Conservation (phyloP, 1,284 basidiomycete genomes). For the Fistulina hepatica region DNA sequence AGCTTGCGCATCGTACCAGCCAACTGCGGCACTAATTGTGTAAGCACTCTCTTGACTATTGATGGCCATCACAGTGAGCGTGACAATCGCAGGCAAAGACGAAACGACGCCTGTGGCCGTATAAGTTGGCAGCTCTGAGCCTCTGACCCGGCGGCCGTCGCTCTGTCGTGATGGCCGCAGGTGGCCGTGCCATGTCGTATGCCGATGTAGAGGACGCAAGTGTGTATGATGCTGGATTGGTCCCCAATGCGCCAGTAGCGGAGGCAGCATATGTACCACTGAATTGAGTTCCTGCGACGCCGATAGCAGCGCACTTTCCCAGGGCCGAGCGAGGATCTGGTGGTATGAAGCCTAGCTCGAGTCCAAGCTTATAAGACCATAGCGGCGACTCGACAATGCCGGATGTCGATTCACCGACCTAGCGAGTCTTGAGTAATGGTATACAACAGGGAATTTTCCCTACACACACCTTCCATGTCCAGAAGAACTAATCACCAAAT, state of each 20-base stretch:
- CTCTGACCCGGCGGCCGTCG: conserved; percentile 27
- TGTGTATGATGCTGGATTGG: conserved; percentile 45
- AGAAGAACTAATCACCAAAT: conserved; percentile 30
- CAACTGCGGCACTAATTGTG: conserved; percentile 36
- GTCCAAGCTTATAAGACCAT: conserved; percentile 78
- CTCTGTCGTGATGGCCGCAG: conserved; percentile 34
- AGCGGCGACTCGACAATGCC: conserved; percentile 55
- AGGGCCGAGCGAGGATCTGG: conserved; percentile 57
- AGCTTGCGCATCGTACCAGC: conserved; percentile 49
- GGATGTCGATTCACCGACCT: conserved; percentile 47
- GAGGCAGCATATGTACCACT: conserved; percentile 51
- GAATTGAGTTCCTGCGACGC: conserved; percentile 37
- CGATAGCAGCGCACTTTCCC: conserved; percentile 55
- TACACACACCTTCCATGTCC: conserved; percentile 26
- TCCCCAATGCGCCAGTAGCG: conserved; percentile 71
- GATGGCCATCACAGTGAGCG: too few relatives aligned
- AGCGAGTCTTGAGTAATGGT: neutral
- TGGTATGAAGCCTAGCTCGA: conserved; percentile 73
- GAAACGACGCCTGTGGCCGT: conserved; percentile 54
- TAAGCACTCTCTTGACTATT: too few relatives aligned
- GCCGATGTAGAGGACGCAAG: conserved; percentile 29
- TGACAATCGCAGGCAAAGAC: conserved; percentile 23
- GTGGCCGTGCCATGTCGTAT: conserved; percentile 48
- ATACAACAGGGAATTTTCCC: neutral
- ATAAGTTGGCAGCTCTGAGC: conserved; percentile 48